Percentiles rank a stretch among this genome's conserved stretches.
phyloP scores from a whole-genome alignment of 2,329 filamentous ascomycete genomes.

The Balansia obtecta region DNA sequence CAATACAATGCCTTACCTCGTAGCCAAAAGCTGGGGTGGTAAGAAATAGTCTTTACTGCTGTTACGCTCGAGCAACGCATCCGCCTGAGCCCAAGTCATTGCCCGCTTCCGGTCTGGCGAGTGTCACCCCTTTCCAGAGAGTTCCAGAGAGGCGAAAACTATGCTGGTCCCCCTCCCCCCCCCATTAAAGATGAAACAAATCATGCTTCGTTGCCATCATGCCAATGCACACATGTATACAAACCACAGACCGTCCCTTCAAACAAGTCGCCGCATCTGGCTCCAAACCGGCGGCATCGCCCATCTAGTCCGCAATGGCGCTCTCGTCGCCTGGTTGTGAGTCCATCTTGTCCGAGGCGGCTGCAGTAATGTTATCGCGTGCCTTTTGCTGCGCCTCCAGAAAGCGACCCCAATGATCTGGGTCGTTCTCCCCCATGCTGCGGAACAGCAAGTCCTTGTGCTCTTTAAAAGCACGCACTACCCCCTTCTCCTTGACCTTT shows the following conservation, averaged over 20 bases:
- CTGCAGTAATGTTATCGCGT: slow-evolving; percentile 35
- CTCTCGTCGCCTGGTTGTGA: slow-evolving; percentile 22
- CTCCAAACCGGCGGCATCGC: background rate
- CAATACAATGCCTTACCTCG: no score
- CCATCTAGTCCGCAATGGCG: slow-evolving; percentile 26
- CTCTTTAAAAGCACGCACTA: slow-evolving; percentile 49
- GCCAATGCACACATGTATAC: background rate
- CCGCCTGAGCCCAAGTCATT: no score
- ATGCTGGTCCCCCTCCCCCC: no score
- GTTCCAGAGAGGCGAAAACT: no score
- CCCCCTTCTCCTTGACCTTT: slow-evolving; percentile 44
- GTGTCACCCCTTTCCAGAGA: no score
- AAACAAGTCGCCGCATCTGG: background rate
- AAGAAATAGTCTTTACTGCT: background rate
- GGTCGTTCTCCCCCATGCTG: slow-evolving; percentile 46
- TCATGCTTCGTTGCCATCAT: no score
- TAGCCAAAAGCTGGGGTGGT: background rate
- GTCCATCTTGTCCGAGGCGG: slow-evolving; percentile 14
- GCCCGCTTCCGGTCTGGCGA: no score
- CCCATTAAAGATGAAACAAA: no score
- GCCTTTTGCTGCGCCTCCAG: slow-evolving; percentile 49
- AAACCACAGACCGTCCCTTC: background rate
- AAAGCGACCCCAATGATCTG: slow-evolving; percentile 52
- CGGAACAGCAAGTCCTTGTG: slow-evolving; percentile 37
- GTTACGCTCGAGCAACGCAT: no score